Base-by-base conservation (phyloP, 306 rosid species). In the Trifolium dubium region DNA sequence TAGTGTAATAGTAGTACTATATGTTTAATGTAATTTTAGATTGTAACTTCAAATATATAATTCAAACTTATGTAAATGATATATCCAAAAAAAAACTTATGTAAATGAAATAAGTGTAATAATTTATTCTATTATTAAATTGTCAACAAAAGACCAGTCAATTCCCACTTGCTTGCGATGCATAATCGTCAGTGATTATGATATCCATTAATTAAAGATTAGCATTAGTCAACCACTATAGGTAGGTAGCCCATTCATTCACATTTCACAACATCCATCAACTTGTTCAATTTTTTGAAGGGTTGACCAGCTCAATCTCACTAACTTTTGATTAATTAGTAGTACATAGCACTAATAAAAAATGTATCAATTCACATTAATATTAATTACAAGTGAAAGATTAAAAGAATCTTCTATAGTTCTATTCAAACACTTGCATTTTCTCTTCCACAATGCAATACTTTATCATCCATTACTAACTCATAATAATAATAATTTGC, bases 181-280 rank as follows among this genome's bases (percentile, higher is more conserved):
- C 11, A 12, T 59, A 59, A 29, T 59, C 40, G 64, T 59, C 10
- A 59, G 18, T 59, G 64, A 30, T 30, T 59, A 59, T 30, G 64
- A 30, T 30, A 7, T 59, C 11, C 10, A 59, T 29, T 12, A 28
- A 28, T 58, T 54, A 11, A 1, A 28, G 15, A 56, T 59, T 59
- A 30, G 5, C 2, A 59, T 5, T 59, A 30, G 64, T 59, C 39
- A 59, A 59, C 64, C 5, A 30, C 14, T 11, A 11, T 59, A 59
- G 64, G 64, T 56, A 10, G 0, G 64, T 56, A 10, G 0, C 10
- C 31, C 31, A 10, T 28, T 10, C 23, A 23, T 23, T 23, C 23
- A 23, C 23, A 23, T 23, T 23, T 23, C 34, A 56, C 35, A 3
- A 23, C 5, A 23, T 56, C 4, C 8, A 56, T 59, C 64, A 18